Evolutionary conservation across 2,329 filamentous ascomycete species (phyloP).

Genomic region (Penicillium sp.): DNA sequence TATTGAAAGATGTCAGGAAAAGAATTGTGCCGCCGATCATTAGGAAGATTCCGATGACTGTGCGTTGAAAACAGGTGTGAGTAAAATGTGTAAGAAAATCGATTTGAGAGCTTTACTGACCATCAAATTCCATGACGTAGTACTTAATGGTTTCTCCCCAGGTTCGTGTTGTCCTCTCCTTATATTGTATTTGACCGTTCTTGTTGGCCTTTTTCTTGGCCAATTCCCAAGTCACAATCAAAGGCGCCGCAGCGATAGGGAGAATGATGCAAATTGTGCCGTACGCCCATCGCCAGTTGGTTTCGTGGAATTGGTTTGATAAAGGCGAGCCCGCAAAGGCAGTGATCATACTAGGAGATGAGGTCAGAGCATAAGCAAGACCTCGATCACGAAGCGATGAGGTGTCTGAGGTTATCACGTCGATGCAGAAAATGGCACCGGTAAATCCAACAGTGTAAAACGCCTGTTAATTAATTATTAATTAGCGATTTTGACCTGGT

Average conservation of each 20-base stretch:
- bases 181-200: conserved; percentile 50
- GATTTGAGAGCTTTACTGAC: conserved; percentile 27
- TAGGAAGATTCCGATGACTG: conserved; percentile 58
- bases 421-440: conserved; percentile 57
- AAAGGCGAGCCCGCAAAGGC: conserved; percentile 58
- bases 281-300: conserved; percentile 64
- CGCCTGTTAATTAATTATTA: conserved; percentile 28
- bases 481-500: not conserved
- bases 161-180: conserved; percentile 45
- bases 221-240: conserved; percentile 54
- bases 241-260: conserved; percentile 56
- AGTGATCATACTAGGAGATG: conserved; percentile 63
- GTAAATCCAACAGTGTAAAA: conserved; percentile 51
- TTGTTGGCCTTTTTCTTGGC: conserved; percentile 59
- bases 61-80: not conserved
- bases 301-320: conserved; percentile 52
- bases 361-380: conserved; percentile 60
- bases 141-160: conserved; percentile 48
- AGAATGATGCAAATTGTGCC: conserved; percentile 62
- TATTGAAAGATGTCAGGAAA: conserved; percentile 47
- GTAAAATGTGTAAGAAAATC: not conserved
- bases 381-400: conserved; percentile 60
- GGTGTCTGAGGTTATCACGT: conserved; percentile 63
- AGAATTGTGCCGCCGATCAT: conserved; percentile 61
- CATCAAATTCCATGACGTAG: conserved; percentile 63